Base-by-base conservation (phyloP, 139 green algal genomes). In the Chlamydomonas sp. region DNA sequence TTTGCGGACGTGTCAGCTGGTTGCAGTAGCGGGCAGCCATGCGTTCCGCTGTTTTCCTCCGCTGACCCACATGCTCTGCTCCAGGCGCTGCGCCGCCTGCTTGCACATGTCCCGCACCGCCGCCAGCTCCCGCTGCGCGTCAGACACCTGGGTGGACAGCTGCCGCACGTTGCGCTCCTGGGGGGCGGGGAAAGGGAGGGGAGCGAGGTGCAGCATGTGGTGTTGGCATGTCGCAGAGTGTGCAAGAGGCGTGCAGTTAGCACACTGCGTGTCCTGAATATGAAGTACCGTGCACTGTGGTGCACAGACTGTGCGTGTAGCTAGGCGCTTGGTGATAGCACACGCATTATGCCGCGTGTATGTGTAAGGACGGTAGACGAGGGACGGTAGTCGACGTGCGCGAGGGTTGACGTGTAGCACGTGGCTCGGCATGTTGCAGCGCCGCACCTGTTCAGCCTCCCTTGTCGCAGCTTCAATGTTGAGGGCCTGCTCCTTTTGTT, bases 41-140 rank as follows among this genome's bases (percentile, higher is more conserved):
- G 66, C 12, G 66, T 71, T 18, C 66, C 9, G 66, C 66, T 14
- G 66, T 71, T 1, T 14, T 71, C 10, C 66, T 10, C 12, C 10
- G 1, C 12, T 10, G 5, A 79, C 75, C 12, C 75, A 79, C 85
- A 89, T 89, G 77, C 68, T 89, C 16, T 79, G 59, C 15, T 89
- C 78, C 69, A 89, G 68, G 58, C 64, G 58, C 0, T 31, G 8
- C 4, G 77, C 69, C 0, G 85, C 85, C 12, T 75, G 57, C 7
- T 61, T 61, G 69, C 85, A 89, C 9, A 74, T 63, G 15, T 85
- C 78, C 2, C 71, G 61, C 2, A 68, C 85, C 0, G 78, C 31
- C 17, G 16, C 78, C 68, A 89, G 31, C 69, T 89, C 85, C 9
- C 68, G 64, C 31, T 84, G 61, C 57, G 78, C 78, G 3, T 78